Evolutionary conservation across 78 protist species (phyloP).

Genomic region (Dictyostelium intermedium): DNA sequence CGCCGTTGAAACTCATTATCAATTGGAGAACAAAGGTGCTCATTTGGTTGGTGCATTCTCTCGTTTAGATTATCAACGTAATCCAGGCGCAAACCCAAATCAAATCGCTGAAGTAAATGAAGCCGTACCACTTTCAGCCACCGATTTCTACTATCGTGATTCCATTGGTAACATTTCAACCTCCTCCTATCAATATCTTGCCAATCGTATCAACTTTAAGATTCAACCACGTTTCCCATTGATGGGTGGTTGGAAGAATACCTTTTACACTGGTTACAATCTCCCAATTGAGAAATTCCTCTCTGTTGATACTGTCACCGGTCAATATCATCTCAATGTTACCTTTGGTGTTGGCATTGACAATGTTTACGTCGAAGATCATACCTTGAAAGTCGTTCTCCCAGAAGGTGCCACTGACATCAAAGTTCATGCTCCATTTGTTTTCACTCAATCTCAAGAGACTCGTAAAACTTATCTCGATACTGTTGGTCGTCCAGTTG

Average conservation of each 20-base stretch:
- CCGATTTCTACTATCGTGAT: slow-evolving; percentile 94
- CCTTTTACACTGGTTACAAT: slow-evolving; percentile 87
- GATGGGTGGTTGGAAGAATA: slow-evolving; percentile 93
- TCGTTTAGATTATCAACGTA: slow-evolving; percentile 89
- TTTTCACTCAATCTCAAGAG: slow-evolving; percentile 12
- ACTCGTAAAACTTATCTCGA: slow-evolving; percentile 82
- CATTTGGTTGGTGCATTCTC: slow-evolving; percentile 84
- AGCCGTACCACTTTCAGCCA: slow-evolving; percentile 82
- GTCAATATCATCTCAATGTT: slow-evolving; percentile 44
- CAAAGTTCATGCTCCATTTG: slow-evolving; percentile 60
- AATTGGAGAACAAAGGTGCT: slow-evolving; percentile 84
- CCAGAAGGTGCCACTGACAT: slow-evolving; percentile 92
- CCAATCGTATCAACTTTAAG: slow-evolving; percentile 36
- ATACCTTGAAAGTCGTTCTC: slow-evolving; percentile 73
- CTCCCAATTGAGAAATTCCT: slow-evolving; percentile 83
- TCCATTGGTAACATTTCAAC: slow-evolving; percentile 95
- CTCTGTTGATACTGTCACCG: slow-evolving; percentile 15
- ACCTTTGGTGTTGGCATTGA: slow-evolving; percentile 70
- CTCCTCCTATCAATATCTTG: slow-evolving; percentile 16
- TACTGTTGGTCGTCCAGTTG: slow-evolving; percentile 80
- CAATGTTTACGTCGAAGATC: slow-evolving; percentile 62
- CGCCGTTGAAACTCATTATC: slow-evolving; percentile 84
- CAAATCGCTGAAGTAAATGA: slow-evolving; percentile 36
- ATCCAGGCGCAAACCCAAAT: slow-evolving; percentile 18
- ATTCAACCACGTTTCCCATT: slow-evolving; percentile 91